Conservation (phyloP, 169 alveolate species). For the Eimeria nieschulzi region DNA sequence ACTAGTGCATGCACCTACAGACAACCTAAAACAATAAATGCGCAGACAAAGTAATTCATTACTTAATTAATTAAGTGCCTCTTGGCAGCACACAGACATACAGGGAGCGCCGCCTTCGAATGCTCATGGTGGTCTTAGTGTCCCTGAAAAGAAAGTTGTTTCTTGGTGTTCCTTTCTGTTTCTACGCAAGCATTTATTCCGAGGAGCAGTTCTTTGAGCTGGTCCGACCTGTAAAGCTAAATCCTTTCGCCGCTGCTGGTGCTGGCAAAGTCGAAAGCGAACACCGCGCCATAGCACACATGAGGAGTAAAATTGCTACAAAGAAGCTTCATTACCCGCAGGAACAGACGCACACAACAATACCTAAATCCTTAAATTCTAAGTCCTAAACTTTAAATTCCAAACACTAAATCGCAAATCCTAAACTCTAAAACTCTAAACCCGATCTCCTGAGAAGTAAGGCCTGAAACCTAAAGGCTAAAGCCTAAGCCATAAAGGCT, state of each 20-base stretch:
- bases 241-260: background rate
- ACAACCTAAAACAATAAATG: background rate
- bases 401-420: background rate
- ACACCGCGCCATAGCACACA: background rate
- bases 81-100: background rate
- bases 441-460: conserved; percentile 10
- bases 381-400: conserved; percentile 24
- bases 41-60: too few relatives aligned
- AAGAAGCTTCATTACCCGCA: background rate
- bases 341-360: background rate
- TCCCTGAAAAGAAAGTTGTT: too few relatives aligned
- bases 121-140: background rate
- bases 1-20: background rate
- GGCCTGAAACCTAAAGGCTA: background rate
- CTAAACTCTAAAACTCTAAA: conserved; percentile 1
- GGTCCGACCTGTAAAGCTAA: background rate
- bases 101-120: background rate
- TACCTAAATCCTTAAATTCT: conserved; percentile 10
- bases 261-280: background rate
- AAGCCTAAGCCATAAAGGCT: background rate
- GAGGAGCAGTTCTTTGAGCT: background rate
- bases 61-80: too few relatives aligned
- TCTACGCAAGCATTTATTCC: too few relatives aligned
- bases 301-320: too few relatives aligned
- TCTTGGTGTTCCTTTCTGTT: background rate